A percentile compares a stretch with the other conserved stretches of the same genome.
These are phyloP conservation scores for Mycena maculata DNA, from an alignment of 768 basidiomycete genomes.

Conservation along the genomic window DNA sequence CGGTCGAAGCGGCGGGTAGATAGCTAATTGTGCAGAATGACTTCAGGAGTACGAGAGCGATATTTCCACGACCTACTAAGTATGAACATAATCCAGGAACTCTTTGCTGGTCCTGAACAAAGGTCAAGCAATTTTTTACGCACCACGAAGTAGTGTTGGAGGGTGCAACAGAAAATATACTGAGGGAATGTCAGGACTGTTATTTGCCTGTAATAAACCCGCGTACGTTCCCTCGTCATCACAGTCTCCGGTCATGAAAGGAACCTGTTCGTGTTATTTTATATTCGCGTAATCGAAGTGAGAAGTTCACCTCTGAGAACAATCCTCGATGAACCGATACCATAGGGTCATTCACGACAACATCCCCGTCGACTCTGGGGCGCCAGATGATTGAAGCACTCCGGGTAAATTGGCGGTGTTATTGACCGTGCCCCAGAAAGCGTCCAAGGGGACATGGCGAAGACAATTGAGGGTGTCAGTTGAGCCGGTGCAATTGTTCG, in stretches of 20 bases:
- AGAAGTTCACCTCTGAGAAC: neutral
- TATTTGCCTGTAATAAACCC: no score
- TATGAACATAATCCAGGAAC: conserved; percentile 15
- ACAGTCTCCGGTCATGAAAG: conserved; percentile 12
- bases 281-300: no score
- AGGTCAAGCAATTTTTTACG: neutral
- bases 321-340: neutral
- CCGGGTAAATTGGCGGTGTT: conserved; percentile 44
- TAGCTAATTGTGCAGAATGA: neutral
- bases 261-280: conserved; percentile 9
- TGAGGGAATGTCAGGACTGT: neutral
- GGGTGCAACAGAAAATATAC: neutral
- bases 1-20: conserved; percentile 1
- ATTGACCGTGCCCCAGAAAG: conserved; percentile 47
- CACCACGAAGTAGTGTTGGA: neutral
- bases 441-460: conserved; percentile 43
- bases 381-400: conserved; percentile 48
- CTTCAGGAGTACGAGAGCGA: neutral
- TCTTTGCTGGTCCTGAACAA: conserved; percentile 33
- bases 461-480: conserved; percentile 49
- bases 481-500: conserved; percentile 38
- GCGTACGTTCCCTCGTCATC: conserved; percentile 30
- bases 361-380: conserved; percentile 34
- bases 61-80: conserved; percentile 1
- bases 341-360: neutral